Conservation (phyloP, 306 rosid genomes). For the Fagus crenata region DNA sequence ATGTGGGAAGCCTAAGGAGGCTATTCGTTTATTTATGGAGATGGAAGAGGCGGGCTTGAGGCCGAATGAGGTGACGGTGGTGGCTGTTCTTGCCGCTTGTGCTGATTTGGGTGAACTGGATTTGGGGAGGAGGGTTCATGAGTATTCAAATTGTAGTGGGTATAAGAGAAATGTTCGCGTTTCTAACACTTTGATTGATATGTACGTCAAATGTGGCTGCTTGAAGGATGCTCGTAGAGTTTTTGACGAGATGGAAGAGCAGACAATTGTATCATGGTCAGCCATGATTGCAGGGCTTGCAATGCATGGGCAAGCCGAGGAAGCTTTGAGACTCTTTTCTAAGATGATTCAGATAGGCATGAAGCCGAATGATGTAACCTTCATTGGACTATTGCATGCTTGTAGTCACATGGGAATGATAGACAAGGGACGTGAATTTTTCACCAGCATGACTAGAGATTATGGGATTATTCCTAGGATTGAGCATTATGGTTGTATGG, state of each 20-base stretch:
- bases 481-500: conserved; percentile 63
- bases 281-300: conserved; percentile 58
- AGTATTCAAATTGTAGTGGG: conserved; percentile 34
- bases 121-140: conserved; percentile 50
- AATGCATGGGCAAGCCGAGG: conserved; percentile 53
- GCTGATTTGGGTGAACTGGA: conserved; percentile 55
- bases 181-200: conserved; percentile 51
- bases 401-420: conserved; percentile 60
- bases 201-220: conserved; percentile 64
- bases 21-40: conserved; percentile 38
- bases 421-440: conserved; percentile 45
- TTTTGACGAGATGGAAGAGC: conserved; percentile 38
- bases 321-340: conserved; percentile 41
- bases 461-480: conserved; percentile 47
- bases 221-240: conserved; percentile 43
- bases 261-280: conserved; percentile 56
- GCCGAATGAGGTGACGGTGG: conserved; percentile 55
- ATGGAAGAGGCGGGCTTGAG: conserved; percentile 47
- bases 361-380: conserved; percentile 51
- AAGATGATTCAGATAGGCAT: conserved; percentile 41
- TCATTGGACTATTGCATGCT: conserved; percentile 56
- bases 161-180: conserved; percentile 37
- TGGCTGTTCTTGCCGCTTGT: conserved; percentile 52
- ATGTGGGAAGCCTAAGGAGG: conserved; percentile 53
- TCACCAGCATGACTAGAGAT: conserved; percentile 45